phyloP scores from a whole-genome alignment of 2,329 filamentous ascomycete genomes.

The Trichoderma atrobrunneum region DNA sequence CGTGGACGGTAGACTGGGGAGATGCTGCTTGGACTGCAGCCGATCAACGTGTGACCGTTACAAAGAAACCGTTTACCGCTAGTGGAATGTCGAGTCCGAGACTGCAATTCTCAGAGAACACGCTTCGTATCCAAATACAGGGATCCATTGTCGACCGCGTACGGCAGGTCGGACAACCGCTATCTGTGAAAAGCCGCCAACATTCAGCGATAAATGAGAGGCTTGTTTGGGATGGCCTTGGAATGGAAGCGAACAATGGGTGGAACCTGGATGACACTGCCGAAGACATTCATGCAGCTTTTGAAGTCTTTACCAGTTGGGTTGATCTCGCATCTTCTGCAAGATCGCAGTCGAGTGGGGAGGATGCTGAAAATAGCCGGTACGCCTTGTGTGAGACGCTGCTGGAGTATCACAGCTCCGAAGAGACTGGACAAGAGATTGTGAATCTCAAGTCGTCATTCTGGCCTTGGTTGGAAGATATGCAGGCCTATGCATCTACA shows the following conservation, averaged over 20 bases:
- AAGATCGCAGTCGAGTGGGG: not conserved
- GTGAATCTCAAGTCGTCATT: not conserved
- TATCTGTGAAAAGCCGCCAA: not conserved
- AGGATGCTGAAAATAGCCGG: not conserved
- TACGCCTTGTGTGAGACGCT: not conserved
- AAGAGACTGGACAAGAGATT: not conserved
- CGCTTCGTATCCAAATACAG: constrained; percentile 3
- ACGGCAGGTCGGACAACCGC: not conserved
- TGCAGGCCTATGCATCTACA: not conserved
- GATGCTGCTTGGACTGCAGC: not conserved
- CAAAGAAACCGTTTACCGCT: not conserved
- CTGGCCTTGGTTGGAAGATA: not conserved
- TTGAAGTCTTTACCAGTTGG: not conserved
- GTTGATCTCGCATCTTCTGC: not conserved
- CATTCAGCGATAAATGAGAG: not conserved
- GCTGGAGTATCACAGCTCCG: not conserved
- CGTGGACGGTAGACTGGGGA: not conserved
- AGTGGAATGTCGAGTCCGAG: not conserved
- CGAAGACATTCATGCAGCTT: not conserved
- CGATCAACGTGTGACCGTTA: not conserved
- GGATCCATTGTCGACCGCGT: not conserved
- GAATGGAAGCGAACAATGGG: not conserved
- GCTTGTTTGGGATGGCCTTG: not conserved
- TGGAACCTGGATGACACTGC: not conserved
- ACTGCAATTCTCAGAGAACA: not conserved